These are phyloP conservation scores for Exophiala xenobiotica DNA, from an alignment of 2,329 filamentous ascomycete species.

Conservation along the genomic window DNA sequence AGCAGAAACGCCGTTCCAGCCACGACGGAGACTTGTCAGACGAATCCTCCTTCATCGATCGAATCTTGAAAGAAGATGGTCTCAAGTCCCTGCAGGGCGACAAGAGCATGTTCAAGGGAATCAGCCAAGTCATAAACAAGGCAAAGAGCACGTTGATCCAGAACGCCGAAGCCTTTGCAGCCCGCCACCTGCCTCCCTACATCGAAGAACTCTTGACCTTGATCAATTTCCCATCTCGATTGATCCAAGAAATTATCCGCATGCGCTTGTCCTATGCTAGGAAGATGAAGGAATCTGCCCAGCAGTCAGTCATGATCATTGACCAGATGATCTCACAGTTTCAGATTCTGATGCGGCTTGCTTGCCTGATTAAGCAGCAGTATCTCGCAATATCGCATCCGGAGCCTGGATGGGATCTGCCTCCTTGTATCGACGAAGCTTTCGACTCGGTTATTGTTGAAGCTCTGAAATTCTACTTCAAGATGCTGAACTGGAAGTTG, in stretches of 20 bases:
- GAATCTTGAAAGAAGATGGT: conserved; percentile 92
- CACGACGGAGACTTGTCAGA: conserved; percentile 74
- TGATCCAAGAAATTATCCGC: conserved; percentile 95
- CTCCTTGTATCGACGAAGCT: conserved; percentile 92
- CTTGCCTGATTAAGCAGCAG: conserved; percentile 87
- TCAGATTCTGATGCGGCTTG: conserved; percentile 85
- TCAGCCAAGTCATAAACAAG: conserved; percentile 85
- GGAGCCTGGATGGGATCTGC: conserved; percentile 90
- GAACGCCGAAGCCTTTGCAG: conserved; percentile 79
- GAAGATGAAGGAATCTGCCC: conserved; percentile 91
- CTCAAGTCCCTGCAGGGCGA: conserved; percentile 83
- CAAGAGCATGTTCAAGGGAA: conserved; percentile 78
- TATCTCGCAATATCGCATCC: conserved; percentile 81
- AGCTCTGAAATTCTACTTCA: conserved; percentile 96
- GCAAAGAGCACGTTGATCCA: conserved; percentile 87
- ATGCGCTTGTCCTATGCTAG: conserved; percentile 87
- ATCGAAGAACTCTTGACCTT: conserved; percentile 94
- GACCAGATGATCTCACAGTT: conserved; percentile 98
- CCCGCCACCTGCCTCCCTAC: conserved; percentile 89
- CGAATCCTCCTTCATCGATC: conserved; percentile 89
- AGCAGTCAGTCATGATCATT: conserved; percentile 89
- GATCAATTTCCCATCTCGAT: conserved; percentile 93
- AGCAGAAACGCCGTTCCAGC: conserved; percentile 67
- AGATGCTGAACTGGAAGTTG: conserved; percentile 96
- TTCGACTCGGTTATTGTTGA: conserved; percentile 91